A percentile compares a stretch with the other conserved stretches of the same genome.
Evolutionary conservation across 495 filamentous ascomycete genomes (phyloP).

Genomic region (Aeminium ludgeri): DNA sequence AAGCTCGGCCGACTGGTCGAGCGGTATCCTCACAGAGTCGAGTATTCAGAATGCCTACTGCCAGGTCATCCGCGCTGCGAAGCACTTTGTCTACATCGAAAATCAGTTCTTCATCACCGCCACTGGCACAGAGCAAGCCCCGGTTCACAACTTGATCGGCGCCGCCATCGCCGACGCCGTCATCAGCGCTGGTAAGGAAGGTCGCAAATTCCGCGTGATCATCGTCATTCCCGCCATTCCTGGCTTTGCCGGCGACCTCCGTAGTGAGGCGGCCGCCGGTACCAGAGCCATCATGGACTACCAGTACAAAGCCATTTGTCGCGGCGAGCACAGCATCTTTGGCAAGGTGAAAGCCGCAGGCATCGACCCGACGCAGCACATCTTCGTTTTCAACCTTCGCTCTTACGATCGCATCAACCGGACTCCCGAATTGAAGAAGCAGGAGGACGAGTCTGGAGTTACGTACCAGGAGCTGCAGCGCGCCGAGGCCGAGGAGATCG

Average conservation of each 20-base stretch:
- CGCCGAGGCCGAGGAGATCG: conserved; percentile 69
- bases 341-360: conserved; percentile 60
- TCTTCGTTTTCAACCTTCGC: conserved; percentile 84
- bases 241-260: conserved; percentile 81
- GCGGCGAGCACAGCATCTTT: conserved; percentile 80
- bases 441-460: conserved; percentile 64
- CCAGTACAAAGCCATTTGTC: conserved; percentile 88
- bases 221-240: conserved; percentile 79
- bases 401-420: conserved; percentile 83
- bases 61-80: conserved; percentile 64
- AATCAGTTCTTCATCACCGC: conserved; percentile 98
- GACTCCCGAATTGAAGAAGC: conserved; percentile 45
- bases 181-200: conserved; percentile 63
- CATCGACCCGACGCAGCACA: conserved; percentile 60
- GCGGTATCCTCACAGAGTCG: conserved; percentile 73
- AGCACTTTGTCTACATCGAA: conserved; percentile 92
- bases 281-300: conserved; percentile 95
- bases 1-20: conserved; percentile 88
- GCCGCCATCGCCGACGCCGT: conserved; percentile 79
- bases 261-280: conserved; percentile 64
- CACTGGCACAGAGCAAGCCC: conserved; percentile 69
- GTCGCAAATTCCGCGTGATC: conserved; percentile 80
- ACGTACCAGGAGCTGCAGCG: conserved; percentile 72
- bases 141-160: conserved; percentile 77
- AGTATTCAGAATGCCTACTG: conserved; percentile 87